Evolutionary conservation across 345 rosid species (phyloP), one percentile per base, ranked within the genome.

Genomic region (Sonneratia alba): DNA sequence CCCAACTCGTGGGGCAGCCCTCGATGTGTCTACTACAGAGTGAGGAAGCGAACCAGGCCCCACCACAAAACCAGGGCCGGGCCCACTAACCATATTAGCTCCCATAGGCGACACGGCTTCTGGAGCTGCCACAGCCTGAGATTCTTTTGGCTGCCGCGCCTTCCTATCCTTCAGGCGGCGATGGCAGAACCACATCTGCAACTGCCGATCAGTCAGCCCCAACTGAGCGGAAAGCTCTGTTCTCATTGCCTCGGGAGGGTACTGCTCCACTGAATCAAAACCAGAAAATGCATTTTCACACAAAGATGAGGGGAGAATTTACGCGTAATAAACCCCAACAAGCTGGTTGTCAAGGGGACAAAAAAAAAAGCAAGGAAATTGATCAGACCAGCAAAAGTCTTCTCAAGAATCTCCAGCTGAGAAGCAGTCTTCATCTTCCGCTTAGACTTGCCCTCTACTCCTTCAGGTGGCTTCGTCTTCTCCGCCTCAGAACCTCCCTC

Each of bases 181-280:
- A 82, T 91, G 98, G 79, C 97, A 93, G 69, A 93, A 93, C 98
- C 98, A 93, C 98, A 93, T 93, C 86, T 89, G 98, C 74, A 93
- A 69, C 83, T 93, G 98, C 74, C 98, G 78, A 72, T 91, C 97
- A 18, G 98, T 85, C 6, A 93, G 89, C 56, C 88, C 96, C 71
- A 93, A 78, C 70, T 91, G 83, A 55, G 70, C 84, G 43, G 98
- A 91, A 22, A 93, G 87, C 80, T 91, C 90, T 51, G 81, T 93
- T 68, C 97, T 76, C 68, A 80, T 53, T 70, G 83, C 83, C 81
- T 93, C 98, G 6, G 96, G 82, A 8, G 97, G 98, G 75, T 93
- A 91, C 65, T 84, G 77, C 74, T 91, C 93, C 79, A 74, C 96
- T 93, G 80, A 68, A 75, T 65, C 67, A 59, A 42, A 42, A 59